Evolutionary conservation across 345 rosid genomes (phyloP).

Genomic region (Pugionium dolabratum): DNA sequence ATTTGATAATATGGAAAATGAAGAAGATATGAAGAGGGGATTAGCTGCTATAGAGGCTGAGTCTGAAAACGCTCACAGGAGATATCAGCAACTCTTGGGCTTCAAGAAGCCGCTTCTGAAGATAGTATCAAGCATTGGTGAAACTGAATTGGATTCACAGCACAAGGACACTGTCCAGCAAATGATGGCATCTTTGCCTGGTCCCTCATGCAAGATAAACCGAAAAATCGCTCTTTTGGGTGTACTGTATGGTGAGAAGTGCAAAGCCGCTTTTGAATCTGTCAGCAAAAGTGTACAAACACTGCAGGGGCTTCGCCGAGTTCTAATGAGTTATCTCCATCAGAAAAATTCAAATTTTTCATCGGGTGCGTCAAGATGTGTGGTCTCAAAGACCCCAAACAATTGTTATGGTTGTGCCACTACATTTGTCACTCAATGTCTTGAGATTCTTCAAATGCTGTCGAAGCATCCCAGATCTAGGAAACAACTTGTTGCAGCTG

Average conservation of each 20-base stretch:
- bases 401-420: slow-evolving; percentile 98
- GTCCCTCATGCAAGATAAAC: slow-evolving; percentile 97
- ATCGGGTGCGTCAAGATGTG: slow-evolving; percentile 65
- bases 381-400: slow-evolving; percentile 85
- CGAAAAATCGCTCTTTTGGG: slow-evolving; percentile 98
- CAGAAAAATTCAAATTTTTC: slow-evolving; percentile 73
- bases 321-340: slow-evolving; percentile 94
- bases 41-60: slow-evolving; percentile 95
- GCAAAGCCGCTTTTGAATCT: slow-evolving; percentile 99
- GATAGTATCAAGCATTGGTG: slow-evolving; percentile 97
- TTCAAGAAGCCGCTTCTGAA: slow-evolving; percentile 98
- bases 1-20: slow-evolving; percentile 98
- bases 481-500: slow-evolving; percentile 90
- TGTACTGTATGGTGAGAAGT: slow-evolving; percentile 96
- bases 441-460: slow-evolving; percentile 82
- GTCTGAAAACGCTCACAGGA: slow-evolving; percentile 99
- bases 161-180: slow-evolving; percentile 99
- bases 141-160: slow-evolving; percentile 96
- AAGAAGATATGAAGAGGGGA: slow-evolving; percentile 98
- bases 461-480: slow-evolving; percentile 76
- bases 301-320: slow-evolving; percentile 94
- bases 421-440: slow-evolving; percentile 90
- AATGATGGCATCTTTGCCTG: slow-evolving; percentile 98
- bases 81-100: slow-evolving; percentile 98
- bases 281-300: slow-evolving; percentile 99